phyloP scores from a whole-genome alignment of 2,329 filamentous ascomycete species.

The Mycocentrospora acerina region DNA sequence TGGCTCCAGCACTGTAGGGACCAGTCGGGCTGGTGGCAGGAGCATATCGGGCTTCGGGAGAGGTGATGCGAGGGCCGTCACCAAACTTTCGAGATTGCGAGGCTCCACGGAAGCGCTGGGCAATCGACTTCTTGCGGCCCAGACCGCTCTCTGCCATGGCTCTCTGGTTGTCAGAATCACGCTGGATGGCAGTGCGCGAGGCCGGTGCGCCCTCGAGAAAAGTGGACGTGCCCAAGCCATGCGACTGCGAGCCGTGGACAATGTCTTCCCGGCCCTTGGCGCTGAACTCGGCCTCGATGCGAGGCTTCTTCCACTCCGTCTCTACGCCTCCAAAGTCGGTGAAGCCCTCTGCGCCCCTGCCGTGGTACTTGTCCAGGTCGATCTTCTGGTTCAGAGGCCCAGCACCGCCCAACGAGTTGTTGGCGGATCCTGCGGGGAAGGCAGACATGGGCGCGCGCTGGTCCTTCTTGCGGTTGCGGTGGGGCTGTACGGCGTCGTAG shows the following conservation, averaged over 20 bases:
- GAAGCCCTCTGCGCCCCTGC: slow-evolving; percentile 81
- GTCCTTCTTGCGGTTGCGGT: slow-evolving; percentile 83
- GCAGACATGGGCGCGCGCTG: slow-evolving; percentile 91
- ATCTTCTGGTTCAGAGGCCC: slow-evolving; percentile 80
- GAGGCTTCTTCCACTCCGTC: slow-evolving; percentile 43
- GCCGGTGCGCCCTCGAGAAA: slow-evolving; percentile 94
- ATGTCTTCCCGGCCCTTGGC: slow-evolving; percentile 58
- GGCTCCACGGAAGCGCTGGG: slow-evolving; percentile 85
- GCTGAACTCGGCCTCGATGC: slow-evolving; percentile 30
- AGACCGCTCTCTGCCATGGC: slow-evolving; percentile 53
- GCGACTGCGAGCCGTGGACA: slow-evolving; percentile 79
- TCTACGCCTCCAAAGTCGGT: slow-evolving; percentile 64
- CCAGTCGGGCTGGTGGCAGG: slow-evolving; percentile 27
- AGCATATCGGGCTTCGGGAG: slow-evolving; percentile 57
- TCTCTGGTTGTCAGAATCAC: slow-evolving; percentile 65
- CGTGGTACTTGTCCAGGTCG: slow-evolving; percentile 87
- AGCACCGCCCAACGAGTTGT: slow-evolving; percentile 86
- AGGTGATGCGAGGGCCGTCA: slow-evolving; percentile 40
- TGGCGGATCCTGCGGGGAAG: slow-evolving; percentile 87
- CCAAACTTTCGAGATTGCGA: slow-evolving; percentile 66
- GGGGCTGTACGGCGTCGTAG: slow-evolving; percentile 93
- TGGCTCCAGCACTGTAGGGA: slow-evolving; percentile 45
- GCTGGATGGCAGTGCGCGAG: slow-evolving; percentile 74
- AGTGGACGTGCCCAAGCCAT: slow-evolving; percentile 88
- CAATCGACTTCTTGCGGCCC: slow-evolving; percentile 90